These are phyloP conservation scores for Termitomyces sp. DNA, from an alignment of 768 basidiomycete species.

Conservation along the genomic window DNA sequence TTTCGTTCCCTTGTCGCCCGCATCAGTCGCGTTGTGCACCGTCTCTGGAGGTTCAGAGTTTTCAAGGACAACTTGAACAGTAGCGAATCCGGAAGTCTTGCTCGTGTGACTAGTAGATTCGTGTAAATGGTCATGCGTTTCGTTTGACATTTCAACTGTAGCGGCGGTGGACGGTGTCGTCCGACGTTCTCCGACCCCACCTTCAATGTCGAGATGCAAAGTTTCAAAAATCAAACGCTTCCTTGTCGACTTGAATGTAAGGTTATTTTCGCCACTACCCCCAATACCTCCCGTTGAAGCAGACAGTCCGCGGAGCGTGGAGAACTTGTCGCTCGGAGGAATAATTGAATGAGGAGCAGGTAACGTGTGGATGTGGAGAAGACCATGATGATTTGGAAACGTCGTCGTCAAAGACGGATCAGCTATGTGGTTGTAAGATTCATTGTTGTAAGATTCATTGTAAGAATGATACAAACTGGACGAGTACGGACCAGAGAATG, in stretches of 20 bases:
- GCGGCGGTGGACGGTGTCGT: conserved; percentile 43
- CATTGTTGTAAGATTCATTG: neutral
- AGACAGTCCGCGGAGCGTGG: conserved; percentile 76
- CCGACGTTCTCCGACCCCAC: conserved; percentile 76
- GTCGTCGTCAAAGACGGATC: conserved; percentile 70
- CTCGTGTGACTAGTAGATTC: conserved; percentile 6
- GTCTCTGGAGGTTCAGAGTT: conserved; percentile 13
- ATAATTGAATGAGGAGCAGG: conserved; percentile 73
- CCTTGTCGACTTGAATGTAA: conserved; percentile 90
- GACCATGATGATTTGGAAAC: conserved; percentile 86
- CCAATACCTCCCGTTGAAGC: conserved; percentile 45
- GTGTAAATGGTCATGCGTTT: conserved; percentile 8
- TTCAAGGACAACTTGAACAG: conserved; percentile 45
- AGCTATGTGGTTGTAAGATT: conserved; percentile 36
- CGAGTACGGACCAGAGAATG: conserved; percentile 64
- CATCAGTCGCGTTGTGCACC: conserved; percentile 1
- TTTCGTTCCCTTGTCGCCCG: conserved; percentile 11
- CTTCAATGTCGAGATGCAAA: conserved; percentile 81
- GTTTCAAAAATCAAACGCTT: conserved; percentile 89
- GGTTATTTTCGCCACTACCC: conserved; percentile 90
- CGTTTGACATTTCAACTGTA: conserved; percentile 11
- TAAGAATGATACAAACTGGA: neutral
- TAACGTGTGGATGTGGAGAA: conserved; percentile 72
- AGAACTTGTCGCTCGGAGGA: conserved; percentile 79
- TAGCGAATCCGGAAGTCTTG: conserved; percentile 25